Base-by-base conservation (phyloP, 1,139 yeast genomes). In the Arxiozyma telluris region DNA sequence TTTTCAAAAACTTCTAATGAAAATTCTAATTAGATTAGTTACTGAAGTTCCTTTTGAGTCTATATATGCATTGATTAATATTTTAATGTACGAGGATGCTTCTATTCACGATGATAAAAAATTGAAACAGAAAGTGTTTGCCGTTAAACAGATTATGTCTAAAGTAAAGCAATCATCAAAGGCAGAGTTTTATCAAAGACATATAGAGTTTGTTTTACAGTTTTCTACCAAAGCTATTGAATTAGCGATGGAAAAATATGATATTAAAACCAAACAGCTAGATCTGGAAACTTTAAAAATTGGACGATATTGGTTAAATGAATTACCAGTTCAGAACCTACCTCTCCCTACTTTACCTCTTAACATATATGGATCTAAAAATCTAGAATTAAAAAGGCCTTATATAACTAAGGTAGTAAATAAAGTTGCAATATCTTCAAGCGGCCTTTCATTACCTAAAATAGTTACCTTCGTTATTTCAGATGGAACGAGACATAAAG, bases 371-470 rank as follows among this genome's bases (percentile, higher is more conserved):
- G 50, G 66, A 3, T 59, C 68, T 0, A 64, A 66, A 1, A 73
- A 74, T 44, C 72, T 77, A 11, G 70, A 77, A 60, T 55, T 63
- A 0, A 59, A 67, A n/a, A 65, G 83, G 0, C 82, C 90, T 0
- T 64, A 67, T 1, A 78, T 93, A 44, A 50, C 59, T 0, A 60
- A 62, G 0, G 76, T 87, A 2, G 76, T 76, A 7, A 71, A 76
- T 0, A 70, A 66, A 3, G 71, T 90, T 2, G 60, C 68, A 0
- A 76, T 89, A 38, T 95, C 98, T 0, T 67, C 86, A 0, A 81
- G 90, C 0, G 98, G 98, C 1, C 70, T 91, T 18, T 89, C 96
- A 61, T 77, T 83, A 56, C 98, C 98, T 0, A 91, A 91, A 66
- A 85, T 93, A 51, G 75, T 83, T 50, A 77, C 73, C 1, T 72